Percentiles rank a stretch among this genome's conserved stretches.
These are phyloP conservation scores for Fragaria ananassa DNA, from an alignment of 306 rosid genomes.

Conservation along the genomic window DNA sequence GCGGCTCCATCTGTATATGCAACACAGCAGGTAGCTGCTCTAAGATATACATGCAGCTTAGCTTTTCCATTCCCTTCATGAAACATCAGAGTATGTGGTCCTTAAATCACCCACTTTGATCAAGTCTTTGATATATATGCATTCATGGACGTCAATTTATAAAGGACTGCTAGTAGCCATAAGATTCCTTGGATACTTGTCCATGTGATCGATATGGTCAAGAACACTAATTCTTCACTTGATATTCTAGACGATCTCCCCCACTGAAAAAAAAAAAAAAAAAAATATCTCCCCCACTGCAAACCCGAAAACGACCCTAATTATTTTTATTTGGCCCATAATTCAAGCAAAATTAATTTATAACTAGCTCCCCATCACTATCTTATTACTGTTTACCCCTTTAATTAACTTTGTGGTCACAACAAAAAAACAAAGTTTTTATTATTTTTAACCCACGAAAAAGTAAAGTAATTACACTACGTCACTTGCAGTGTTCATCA, in stretches of 20 bases:
- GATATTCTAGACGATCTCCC: background rate
- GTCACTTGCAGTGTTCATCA: constrained; percentile 31
- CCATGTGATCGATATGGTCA: constrained; percentile 11
- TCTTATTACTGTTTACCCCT: constrained; percentile 3
- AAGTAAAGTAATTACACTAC: constrained; percentile 5
- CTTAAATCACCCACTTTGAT: background rate
- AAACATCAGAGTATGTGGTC: background rate
- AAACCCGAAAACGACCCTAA: background rate
- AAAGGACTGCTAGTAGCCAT: background rate
- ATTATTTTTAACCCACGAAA: background rate
- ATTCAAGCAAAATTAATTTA: background rate
- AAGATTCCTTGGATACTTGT: background rate
- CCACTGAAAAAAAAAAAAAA: background rate
- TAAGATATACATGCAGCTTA: background rate
- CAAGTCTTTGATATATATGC: background rate
- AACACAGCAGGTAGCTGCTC: background rate
- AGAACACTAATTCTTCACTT: background rate
- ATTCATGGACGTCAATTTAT: background rate
- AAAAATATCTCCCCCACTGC: background rate
- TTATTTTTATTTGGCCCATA: background rate
- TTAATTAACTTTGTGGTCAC: background rate
- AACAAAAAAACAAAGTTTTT: constrained; percentile 1
- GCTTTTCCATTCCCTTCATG: background rate
- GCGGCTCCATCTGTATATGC: background rate
- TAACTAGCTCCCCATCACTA: background rate